phyloP scores from a whole-genome alignment of 306 rosid genomes.

The Trifolium pratense region DNA sequence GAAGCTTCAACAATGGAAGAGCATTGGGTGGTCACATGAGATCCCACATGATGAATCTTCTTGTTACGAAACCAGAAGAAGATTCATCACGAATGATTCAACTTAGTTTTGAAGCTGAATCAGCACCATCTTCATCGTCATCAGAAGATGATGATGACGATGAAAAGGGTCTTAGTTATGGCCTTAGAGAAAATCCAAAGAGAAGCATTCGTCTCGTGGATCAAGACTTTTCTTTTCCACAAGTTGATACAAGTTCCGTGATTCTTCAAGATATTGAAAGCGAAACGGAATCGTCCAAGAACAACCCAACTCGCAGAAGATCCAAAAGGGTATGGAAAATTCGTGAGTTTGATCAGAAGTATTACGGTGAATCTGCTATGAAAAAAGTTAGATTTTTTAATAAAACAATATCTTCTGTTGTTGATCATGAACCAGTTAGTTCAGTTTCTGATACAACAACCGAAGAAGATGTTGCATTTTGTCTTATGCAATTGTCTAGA shows the following conservation, averaged over 20 bases:
- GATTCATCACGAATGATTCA: slow-evolving; percentile 13
- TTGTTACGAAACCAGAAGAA: slow-evolving; percentile 47
- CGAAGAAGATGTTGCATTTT: slow-evolving; percentile 83
- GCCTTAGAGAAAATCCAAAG: slow-evolving; percentile 79
- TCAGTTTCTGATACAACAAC: slow-evolving; percentile 77
- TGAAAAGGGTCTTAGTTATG: slow-evolving; percentile 49
- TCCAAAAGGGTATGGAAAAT: slow-evolving; percentile 70
- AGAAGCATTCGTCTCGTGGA: slow-evolving; percentile 65
- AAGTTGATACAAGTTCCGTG: slow-evolving; percentile 49
- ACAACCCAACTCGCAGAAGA: slow-evolving; percentile 64
- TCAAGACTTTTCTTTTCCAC: slow-evolving; percentile 69
- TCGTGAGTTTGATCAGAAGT: slow-evolving; percentile 6
- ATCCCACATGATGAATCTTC: slow-evolving; percentile 89
- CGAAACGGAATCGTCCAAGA: slow-evolving; percentile 86
- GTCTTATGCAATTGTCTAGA: slow-evolving; percentile 85
- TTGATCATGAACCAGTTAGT: slow-evolving; percentile 67
- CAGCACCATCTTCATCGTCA: slow-evolving; percentile 54
- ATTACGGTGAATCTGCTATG: slow-evolving; percentile 7
- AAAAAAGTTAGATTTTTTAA: slow-evolving; percentile 41
- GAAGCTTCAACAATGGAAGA: slow-evolving; percentile 85
- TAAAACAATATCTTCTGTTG: slow-evolving; percentile 51
- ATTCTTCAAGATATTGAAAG: slow-evolving; percentile 89
- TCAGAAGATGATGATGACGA: slow-evolving; percentile 43
- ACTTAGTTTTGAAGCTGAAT: slow-evolving; percentile 60
- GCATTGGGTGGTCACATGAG: slow-evolving; percentile 99